Evolutionary conservation across 2,329 filamentous ascomycete species (phyloP).

Genomic region (Fusarium temperatum): DNA sequence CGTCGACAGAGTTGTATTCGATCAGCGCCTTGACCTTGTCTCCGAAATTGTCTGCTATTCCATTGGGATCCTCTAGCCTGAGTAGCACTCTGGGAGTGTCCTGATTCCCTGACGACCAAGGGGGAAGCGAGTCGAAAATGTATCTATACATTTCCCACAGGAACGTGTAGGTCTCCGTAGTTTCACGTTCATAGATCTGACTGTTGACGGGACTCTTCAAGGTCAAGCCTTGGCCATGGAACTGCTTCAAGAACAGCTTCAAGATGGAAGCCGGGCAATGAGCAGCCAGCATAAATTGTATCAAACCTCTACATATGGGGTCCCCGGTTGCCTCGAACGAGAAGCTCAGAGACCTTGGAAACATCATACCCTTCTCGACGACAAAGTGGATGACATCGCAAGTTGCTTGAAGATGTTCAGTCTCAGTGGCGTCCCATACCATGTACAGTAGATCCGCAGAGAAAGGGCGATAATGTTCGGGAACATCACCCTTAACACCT

Average conservation of each 20-base stretch:
- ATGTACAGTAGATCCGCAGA: not conserved
- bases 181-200: not conserved
- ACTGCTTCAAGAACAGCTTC: not conserved
- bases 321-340: rapidly evolving
- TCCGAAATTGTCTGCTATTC: not conserved
- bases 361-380: not conserved
- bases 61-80: not conserved
- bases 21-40: not conserved
- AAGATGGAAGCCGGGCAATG: not conserved
- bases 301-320: rapidly evolving
- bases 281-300: not conserved
- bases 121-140: not conserved
- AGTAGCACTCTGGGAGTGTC: not conserved
- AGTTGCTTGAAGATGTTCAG: not conserved
- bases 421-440: not conserved
- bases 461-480: not conserved
- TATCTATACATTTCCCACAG: not conserved
- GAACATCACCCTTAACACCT: too few relatives aligned
- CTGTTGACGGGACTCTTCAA: not conserved
- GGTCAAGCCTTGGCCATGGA: not conserved
- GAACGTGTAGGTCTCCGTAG: not conserved
- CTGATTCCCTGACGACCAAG: too few relatives aligned
- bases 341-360: not conserved
- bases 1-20: not conserved
- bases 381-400: not conserved